Base-by-base conservation (phyloP, 352 stramenopile species). In the Pythium volutum region DNA sequence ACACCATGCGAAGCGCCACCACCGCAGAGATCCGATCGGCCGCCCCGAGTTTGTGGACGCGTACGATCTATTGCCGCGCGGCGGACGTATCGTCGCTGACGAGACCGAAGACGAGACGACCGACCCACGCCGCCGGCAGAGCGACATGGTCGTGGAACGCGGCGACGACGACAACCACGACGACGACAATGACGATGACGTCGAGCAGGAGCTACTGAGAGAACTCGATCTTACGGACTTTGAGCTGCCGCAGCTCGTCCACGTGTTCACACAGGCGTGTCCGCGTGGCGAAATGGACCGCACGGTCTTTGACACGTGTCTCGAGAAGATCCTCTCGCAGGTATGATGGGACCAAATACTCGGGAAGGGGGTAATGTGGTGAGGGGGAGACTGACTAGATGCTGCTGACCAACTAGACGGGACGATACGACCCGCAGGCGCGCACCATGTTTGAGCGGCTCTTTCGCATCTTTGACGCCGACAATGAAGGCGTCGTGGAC, bases 321-420 rank as follows among this genome's bases (percentile, higher is more conserved):
- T 93, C 12, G 82, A 93, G 57, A 93, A 93, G 68, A 88, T 92
- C 26, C 42, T 95, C 39, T 87, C 87, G 62, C 82, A 92, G 68
- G 54, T 51, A 59, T 12, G 5, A 20, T 43, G 6, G 5, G 31
- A 36, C 31, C 31, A 8, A 36, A 36, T 8, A 36, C 31, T 12
- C 10, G 14, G 31, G 6, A 36, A 36, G 10, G 3, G 31, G 31
- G n/a, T n/a, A n/a, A n/a, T n/a, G n/a, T n/a, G n/a, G n/a, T n/a
- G n/a, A n/a, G n/a, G n/a, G n/a, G n/a, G 33, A 38, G 33, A 38
- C 12, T 38, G 42, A 49, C n/a, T 26, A 46, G 25, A 23, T 14
- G 36, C 4, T 48, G 45, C 53, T 9, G 39, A 5, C 45, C 29
- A 23, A 9, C 56, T 45, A 61, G 54, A 82, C 80, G 23, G 82